These are phyloP conservation scores for Austroboletus olivaceoglutinosus DNA, from an alignment of 1,284 basidiomycete species.

Conservation along the genomic window DNA sequence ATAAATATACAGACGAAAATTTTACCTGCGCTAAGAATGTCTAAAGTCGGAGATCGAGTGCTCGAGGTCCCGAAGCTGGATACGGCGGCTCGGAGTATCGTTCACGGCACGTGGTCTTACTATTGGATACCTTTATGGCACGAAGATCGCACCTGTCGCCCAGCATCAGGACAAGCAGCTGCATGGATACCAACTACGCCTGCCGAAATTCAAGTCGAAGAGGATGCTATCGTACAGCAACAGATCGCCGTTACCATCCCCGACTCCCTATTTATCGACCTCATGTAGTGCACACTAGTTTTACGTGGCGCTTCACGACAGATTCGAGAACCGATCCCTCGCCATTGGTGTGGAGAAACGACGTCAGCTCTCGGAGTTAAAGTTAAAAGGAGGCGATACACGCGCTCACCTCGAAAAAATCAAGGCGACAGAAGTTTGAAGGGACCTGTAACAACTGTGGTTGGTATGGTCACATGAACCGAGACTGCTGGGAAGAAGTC, in stretches of 20 bases:
- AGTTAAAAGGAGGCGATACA: not conserved
- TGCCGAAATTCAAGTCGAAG: not conserved
- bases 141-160: not conserved
- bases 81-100: not conserved
- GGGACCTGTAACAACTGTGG: not conserved
- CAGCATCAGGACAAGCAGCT: not conserved
- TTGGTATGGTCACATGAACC: not conserved
- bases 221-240: not conserved
- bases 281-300: too few species aligned
- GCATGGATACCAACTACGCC: not conserved
- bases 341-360: not conserved
- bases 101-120: not conserved
- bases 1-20: not conserved
- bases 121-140: too few species aligned
- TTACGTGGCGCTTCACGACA: too few species aligned
- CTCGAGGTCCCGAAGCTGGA: not conserved
- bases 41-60: not conserved
- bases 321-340: too few species aligned
- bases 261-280: too few species aligned
- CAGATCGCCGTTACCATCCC: not conserved
- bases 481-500: not conserved
- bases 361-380: not conserved
- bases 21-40: not conserved
- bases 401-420: not conserved
- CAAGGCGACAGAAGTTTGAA: not conserved